Evolutionary conservation across 306 rosid species (phyloP).

Genomic region (Herpetospermum pedunculosum): DNA sequence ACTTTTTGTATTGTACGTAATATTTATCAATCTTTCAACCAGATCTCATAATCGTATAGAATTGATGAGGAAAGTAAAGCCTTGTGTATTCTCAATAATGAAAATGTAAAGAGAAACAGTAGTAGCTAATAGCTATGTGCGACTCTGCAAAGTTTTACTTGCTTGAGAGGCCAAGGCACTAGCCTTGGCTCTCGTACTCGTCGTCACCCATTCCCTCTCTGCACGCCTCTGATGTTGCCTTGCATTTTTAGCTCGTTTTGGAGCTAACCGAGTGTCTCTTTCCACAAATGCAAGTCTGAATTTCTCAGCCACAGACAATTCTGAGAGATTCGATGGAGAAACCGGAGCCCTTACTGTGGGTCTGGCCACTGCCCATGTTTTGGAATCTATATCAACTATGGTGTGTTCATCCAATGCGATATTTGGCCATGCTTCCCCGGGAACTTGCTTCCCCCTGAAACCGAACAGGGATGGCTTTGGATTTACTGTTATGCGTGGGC

Average conservation of each 20-base stretch:
- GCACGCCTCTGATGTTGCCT: constrained; percentile 88
- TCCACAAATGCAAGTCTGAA: constrained; percentile 88
- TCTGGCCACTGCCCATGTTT: constrained; percentile 58
- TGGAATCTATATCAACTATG: constrained; percentile 54
- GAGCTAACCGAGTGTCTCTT: constrained; percentile 76
- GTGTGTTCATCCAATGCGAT: constrained; percentile 36
- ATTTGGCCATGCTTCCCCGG: constrained; percentile 57
- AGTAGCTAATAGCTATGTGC: constrained; percentile 2
- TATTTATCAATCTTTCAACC: not conserved
- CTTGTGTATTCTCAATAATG: not conserved
- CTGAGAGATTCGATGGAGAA: constrained; percentile 23
- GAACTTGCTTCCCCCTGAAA: constrained; percentile 46
- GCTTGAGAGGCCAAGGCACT: constrained; percentile 57
- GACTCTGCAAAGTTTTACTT: constrained; percentile 39
- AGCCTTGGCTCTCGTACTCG: constrained; percentile 62
- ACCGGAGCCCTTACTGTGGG: constrained; percentile 18
- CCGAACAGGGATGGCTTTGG: constrained; percentile 67
- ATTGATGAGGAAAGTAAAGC: not conserved
- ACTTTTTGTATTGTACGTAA: not conserved
- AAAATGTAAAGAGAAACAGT: not conserved
- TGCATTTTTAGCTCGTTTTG: constrained; percentile 81
- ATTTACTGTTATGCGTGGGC: constrained; percentile 69
- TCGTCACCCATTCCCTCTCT: constrained; percentile 51
- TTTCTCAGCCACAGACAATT: constrained; percentile 75
- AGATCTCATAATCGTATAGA: not conserved